Evolutionary conservation across 2,329 filamentous ascomycete genomes (phyloP), one percentile per base, ranked within the genome.

Genomic region (Cladophialophora exuberans): DNA sequence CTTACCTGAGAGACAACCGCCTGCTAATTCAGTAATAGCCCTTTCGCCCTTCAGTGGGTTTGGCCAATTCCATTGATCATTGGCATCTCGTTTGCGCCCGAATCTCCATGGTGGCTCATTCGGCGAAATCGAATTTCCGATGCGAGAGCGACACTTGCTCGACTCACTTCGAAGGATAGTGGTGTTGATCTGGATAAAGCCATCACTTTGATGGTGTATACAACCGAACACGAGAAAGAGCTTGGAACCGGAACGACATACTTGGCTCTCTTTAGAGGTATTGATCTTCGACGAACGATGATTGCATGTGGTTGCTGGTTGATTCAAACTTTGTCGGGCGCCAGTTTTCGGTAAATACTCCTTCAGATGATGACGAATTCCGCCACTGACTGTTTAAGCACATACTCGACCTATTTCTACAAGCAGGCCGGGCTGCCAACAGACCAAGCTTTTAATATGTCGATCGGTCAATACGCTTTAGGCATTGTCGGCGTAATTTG

Each of bases 401-500:
- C 43, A 23, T 49, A 49, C n/a, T 85, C 60, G 83, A 81, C 82
- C 1, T 69, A 70, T 51, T 71, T 71, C 59, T 69, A 65, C 36
- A 59, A 67, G 45, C 65, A 70, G 50, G 68, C 74, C 6, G 73
- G 74, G 1, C 61, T 76, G 15, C 47, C 43, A 20, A 35, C 52
- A 2, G 22, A 25, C 6, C 55, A 69, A 26, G 66, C 73, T 0
- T 76, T 75, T 52, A 65, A 64, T 13, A 55, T 76, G 31, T 65
- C 69, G 0, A 74, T 87, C 46, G 84, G 83, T 35, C 79, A 86
- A 67, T 85, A 85, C 57, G 83, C 76, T 43, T 83, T 88, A 64
- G 79, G 76, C 6, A 74, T 78, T 47, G 65, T 80, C 3, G 80
- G 79, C 3, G 81, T 78, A 0, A 67, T 75, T 0, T 68, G 70